Conservation (phyloP, 1,284 basidiomycete genomes). For the Sporisorium scitamineum region DNA sequence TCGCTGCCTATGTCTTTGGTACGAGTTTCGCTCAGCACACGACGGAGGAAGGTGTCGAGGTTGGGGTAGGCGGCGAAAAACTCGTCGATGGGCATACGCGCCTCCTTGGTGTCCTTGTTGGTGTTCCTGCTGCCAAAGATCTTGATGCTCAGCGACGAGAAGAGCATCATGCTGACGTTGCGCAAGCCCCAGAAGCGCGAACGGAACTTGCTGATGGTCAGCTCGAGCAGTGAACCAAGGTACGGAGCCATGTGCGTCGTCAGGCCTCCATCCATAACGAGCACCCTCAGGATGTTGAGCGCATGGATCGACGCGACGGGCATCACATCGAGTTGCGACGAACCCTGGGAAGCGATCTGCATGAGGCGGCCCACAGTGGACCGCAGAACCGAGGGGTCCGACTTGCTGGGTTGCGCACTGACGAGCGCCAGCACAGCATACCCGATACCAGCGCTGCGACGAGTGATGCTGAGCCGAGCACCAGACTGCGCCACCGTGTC, state of each 20-base stretch:
- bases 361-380: constrained; percentile 45
- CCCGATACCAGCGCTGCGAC: constrained; percentile 69
- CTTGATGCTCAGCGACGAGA: constrained; percentile 64
- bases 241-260: constrained; percentile 47
- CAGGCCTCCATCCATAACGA: constrained; percentile 61
- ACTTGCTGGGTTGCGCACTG: constrained; percentile 51
- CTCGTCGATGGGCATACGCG: constrained; percentile 46
- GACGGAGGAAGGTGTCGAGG: constrained; percentile 40
- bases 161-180: constrained; percentile 70
- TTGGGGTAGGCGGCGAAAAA: constrained; percentile 52
- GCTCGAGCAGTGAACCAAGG: constrained; percentile 62
- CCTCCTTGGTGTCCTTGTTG: constrained; percentile 50
- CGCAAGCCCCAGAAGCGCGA: constrained; percentile 69
- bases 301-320: constrained; percentile 62
- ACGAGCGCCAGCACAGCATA: constrained; percentile 69
- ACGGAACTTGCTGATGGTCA: constrained; percentile 67
- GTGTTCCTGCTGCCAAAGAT: constrained; percentile 56
- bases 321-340: constrained; percentile 30
- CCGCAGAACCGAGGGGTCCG: constrained; percentile 29
- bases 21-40: constrained; percentile 22
- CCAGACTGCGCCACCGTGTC: constrained; percentile 46
- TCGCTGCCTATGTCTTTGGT: background rate
- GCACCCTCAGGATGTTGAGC: constrained; percentile 68
- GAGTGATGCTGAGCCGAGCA: constrained; percentile 67
- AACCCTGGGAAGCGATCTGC: constrained; percentile 26